A percentile compares a stretch with the other conserved stretches of the same genome.
phyloP scores from a whole-genome alignment of 2,329 filamentous ascomycete genomes.

The Diaporthe aspalathi region DNA sequence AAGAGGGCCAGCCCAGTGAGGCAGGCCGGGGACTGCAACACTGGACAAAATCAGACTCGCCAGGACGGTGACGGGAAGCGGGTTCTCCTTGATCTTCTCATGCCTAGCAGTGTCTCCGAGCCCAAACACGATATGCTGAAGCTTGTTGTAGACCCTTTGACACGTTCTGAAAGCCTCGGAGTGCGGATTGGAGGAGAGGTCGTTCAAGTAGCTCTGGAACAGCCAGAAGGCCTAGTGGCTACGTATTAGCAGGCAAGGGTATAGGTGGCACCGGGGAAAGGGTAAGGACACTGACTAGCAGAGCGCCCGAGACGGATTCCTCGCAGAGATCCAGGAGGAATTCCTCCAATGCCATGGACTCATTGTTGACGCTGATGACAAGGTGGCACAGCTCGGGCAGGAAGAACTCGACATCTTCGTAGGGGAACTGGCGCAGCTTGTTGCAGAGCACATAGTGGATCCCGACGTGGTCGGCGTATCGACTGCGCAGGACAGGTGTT shows the following conservation, averaged over 20 bases:
- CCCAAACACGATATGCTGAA: conserved; percentile 88
- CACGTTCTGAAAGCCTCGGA: conserved; percentile 85
- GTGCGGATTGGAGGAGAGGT: conserved; percentile 80
- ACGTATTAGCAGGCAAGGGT: conserved; percentile 24
- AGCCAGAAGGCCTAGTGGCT: conserved; percentile 84
- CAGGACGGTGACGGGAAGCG: conserved; percentile 82
- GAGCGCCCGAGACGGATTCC: conserved; percentile 85
- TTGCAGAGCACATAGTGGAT: conserved; percentile 91
- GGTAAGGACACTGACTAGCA: conserved; percentile 70
- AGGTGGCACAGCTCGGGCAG: conserved; percentile 88
- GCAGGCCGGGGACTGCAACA: conserved; percentile 78
- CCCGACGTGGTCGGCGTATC: conserved; percentile 89
- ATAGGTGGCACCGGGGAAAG: conserved; percentile 1
- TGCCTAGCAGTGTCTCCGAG: conserved; percentile 74
- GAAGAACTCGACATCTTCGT: conserved; percentile 94
- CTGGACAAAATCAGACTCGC: conserved; percentile 84
- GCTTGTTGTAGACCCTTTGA: conserved; percentile 86
- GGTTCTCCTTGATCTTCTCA: conserved; percentile 85
- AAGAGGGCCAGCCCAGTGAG: conserved; percentile 82
- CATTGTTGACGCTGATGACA: conserved; percentile 88
- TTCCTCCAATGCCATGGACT: conserved; percentile 91
- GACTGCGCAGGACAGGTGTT: conserved; percentile 60
- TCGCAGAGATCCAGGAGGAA: conserved; percentile 88
- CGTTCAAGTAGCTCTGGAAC: conserved; percentile 88
- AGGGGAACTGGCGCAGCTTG: conserved; percentile 88